Conservation (phyloP, 2,329 filamentous ascomycete species). For the Pseudogymnoascus sp. region DNA sequence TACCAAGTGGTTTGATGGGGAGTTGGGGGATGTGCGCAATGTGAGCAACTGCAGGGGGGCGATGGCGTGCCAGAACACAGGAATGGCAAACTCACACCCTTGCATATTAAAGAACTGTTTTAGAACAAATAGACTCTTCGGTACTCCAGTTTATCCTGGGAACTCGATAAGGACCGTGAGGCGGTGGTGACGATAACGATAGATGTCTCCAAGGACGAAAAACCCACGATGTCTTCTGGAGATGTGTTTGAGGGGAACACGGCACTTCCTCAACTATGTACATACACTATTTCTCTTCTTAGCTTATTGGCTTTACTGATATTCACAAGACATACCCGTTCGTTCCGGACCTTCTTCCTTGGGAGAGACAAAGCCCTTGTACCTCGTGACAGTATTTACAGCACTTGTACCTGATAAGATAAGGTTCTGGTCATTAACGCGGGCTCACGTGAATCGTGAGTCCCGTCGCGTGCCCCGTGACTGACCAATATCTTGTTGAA, state of each 20-base stretch:
- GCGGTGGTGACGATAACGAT: neutral
- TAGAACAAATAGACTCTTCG: neutral
- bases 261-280: neutral
- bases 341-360: neutral
- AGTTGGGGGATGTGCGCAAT: neutral
- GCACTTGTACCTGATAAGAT: neutral
- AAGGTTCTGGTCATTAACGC: neutral
- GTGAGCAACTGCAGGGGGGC: neutral
- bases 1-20: neutral
- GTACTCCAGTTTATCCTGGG: neutral
- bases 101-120: slow-evolving; percentile 5
- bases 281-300: neutral
- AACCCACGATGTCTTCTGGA: neutral
- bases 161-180: neutral
- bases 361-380: neutral
- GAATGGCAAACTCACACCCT: slow-evolving; percentile 7
- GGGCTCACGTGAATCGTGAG: neutral
- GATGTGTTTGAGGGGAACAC: neutral
- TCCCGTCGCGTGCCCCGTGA: neutral
- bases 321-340: neutral
- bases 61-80: neutral
- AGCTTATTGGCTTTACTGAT: neutral
- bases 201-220: neutral
- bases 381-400: neutral
- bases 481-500: neutral